Conservation (phyloP, 2,329 filamentous ascomycete species). For the Aspergillus hortae region DNA sequence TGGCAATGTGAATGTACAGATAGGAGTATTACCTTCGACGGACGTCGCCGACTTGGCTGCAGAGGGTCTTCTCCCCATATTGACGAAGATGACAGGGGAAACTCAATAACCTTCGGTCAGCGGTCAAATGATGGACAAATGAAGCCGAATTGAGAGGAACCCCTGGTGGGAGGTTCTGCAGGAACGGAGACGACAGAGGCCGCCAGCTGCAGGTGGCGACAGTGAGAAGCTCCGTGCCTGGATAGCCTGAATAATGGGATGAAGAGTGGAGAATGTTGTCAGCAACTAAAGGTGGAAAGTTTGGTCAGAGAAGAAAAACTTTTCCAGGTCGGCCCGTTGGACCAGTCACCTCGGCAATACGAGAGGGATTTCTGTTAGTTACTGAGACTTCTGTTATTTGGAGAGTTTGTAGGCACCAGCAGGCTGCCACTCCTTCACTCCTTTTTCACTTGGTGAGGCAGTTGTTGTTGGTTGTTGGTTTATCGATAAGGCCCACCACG, state of each 20-base stretch:
- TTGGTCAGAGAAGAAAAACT: slow-evolving; percentile 5
- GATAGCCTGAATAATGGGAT: not conserved
- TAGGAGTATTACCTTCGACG: slow-evolving; percentile 4
- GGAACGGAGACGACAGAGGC: not conserved
- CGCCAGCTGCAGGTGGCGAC: not conserved
- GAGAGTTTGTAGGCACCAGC: not conserved
- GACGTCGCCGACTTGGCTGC: slow-evolving; percentile 3
- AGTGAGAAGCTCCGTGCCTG: not conserved
- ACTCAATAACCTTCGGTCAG: no score
- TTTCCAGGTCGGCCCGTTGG: slow-evolving; percentile 1
- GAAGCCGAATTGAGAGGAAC: not conserved
- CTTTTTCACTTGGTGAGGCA: not conserved
- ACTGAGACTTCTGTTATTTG: not conserved
- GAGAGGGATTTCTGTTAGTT: no score
- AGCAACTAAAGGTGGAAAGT: not conserved
- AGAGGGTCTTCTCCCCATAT: slow-evolving; percentile 12
- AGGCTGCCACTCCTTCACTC: not conserved
- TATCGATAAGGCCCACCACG: slow-evolving; percentile 18
- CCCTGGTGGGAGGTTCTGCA: no score
- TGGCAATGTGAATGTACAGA: not conserved
- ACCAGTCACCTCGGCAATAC: not conserved
- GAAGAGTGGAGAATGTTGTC: not conserved
- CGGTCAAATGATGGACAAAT: not conserved
- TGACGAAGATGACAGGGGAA: not conserved
- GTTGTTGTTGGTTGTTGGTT: not conserved